Evolutionary conservation across 1,139 yeast species (phyloP), one percentile per base, ranked within the genome.

Genomic region (Pichia sp.): DNA sequence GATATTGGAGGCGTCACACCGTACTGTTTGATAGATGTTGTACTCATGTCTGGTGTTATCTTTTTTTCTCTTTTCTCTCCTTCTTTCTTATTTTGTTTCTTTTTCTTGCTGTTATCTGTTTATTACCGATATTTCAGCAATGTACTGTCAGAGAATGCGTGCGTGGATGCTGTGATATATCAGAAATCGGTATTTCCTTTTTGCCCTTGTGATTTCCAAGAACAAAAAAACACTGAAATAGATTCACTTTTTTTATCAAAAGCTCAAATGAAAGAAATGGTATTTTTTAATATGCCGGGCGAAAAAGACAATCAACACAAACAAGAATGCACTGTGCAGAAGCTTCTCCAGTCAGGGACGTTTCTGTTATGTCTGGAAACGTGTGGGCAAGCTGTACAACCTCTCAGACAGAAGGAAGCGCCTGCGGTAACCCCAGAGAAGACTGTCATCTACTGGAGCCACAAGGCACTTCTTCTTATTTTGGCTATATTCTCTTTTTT

Each of bases 1-100:
- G 97, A 88, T 44, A 93, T 87, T 0, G 98, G 97, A 28, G 85
- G 85, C 16, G 99, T 93, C 25, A 93, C 95, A 55, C 98, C 98
- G 62, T 78, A 87, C 41, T 70, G 66, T 44, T 56, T 59, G 4
- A 47, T 37, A 5, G 53, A 42, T 19, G 25, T 44, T 3, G 59
- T n/a, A 54, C 57, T 58, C 61, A 57, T 59, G 6, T 25, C 6
- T 25, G 28, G 28, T 25, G 9, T 25, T 25, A 6, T 25, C 6
- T 9, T 25, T 6, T 25, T 25, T 25, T 25, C 6, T 9, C 9
- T 6, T 25, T 25, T 25, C 9, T 25, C 6, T 6, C 6, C 28
- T 25, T 6, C 28, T 9, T 9, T 9, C 9, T 6, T 25, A 25
- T 9, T 31, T 31, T 31, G 18, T n/a, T 31, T 31, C 37, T 31